These are phyloP conservation scores for Nemania sp. DNA, from an alignment of 2,329 filamentous ascomycete species.

Conservation along the genomic window DNA sequence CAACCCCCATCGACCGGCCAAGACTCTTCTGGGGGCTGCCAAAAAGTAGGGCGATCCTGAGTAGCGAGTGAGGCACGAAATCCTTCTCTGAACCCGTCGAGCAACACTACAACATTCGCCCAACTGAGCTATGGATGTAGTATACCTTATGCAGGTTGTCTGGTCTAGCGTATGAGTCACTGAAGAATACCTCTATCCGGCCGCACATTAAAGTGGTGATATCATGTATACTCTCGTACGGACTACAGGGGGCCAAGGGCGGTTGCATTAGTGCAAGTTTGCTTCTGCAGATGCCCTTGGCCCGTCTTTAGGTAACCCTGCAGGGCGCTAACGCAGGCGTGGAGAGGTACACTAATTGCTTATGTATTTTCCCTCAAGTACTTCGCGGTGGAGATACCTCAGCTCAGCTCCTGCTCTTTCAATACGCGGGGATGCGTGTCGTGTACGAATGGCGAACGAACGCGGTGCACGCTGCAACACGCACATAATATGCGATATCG, in stretches of 20 bases:
- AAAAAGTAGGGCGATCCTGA: constrained; percentile 29
- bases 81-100: constrained; percentile 15
- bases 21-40: constrained; percentile 24
- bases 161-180: constrained; percentile 38
- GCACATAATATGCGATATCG: constrained; percentile 30
- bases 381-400: too few relatives aligned
- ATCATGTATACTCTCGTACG: background rate
- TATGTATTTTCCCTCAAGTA: too few relatives aligned
- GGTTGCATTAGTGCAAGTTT: constrained; percentile 32
- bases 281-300: constrained; percentile 25
- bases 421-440: constrained; percentile 24
- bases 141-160: constrained; percentile 14
- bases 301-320: constrained; percentile 28
- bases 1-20: background rate
- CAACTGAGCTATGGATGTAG: background rate
- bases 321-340: constrained; percentile 31
- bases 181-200: constrained; percentile 22
- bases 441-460: background rate
- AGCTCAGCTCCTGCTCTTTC: too few relatives aligned
- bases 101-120: constrained; percentile 29
- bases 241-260: background rate
- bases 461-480: constrained; percentile 15
- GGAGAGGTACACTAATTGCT: constrained; percentile 16
- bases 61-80: constrained; percentile 30
- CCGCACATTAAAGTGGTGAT: background rate